These are phyloP conservation scores for Chaetomium tenue DNA, from an alignment of 495 filamentous ascomycete species.

Conservation along the genomic window DNA sequence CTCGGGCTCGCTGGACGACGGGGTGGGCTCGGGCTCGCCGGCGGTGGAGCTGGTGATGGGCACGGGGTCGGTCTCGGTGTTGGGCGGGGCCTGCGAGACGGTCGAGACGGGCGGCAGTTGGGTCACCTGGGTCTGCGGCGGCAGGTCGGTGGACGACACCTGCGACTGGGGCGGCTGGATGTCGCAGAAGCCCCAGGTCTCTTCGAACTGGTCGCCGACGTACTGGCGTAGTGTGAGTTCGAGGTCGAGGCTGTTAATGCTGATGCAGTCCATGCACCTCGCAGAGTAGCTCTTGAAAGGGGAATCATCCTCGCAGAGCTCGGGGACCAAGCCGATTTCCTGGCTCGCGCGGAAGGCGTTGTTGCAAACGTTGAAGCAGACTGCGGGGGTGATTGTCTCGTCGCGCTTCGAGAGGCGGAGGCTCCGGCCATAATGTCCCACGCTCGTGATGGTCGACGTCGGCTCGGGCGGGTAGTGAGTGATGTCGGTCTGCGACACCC, in stretches of 20 bases:
- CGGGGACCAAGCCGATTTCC: slow-evolving; percentile 43
- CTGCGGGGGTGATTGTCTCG: slow-evolving; percentile 38
- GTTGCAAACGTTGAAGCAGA: slow-evolving; percentile 58
- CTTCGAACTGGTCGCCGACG: slow-evolving; percentile 29
- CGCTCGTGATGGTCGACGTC: slow-evolving; percentile 18
- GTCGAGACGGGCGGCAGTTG: slow-evolving; percentile 22
- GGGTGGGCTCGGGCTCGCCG: not conserved
- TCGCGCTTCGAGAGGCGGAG: slow-evolving; percentile 36
- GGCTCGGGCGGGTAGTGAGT: slow-evolving; percentile 38
- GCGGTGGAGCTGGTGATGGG: slow-evolving; percentile 28
- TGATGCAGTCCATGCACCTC: slow-evolving; percentile 46
- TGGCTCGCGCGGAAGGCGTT: slow-evolving; percentile 49
- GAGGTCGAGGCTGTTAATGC: slow-evolving; percentile 17
- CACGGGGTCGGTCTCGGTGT: slow-evolving; percentile 27
- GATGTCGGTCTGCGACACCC: slow-evolving; percentile 44
- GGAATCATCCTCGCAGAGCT: slow-evolving; percentile 46
- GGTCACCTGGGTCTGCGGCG: slow-evolving; percentile 16
- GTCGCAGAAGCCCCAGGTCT: slow-evolving; percentile 40
- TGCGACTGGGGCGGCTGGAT: slow-evolving; percentile 7
- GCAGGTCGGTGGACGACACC: slow-evolving; percentile 22
- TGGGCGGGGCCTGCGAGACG: slow-evolving; percentile 29
- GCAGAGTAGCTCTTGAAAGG: slow-evolving; percentile 40
- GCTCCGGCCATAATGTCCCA: not conserved
- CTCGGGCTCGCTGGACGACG: not conserved
- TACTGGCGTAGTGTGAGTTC: slow-evolving; percentile 30